Conservation (phyloP, 148 eudicot species). For the Cornus controversa region DNA sequence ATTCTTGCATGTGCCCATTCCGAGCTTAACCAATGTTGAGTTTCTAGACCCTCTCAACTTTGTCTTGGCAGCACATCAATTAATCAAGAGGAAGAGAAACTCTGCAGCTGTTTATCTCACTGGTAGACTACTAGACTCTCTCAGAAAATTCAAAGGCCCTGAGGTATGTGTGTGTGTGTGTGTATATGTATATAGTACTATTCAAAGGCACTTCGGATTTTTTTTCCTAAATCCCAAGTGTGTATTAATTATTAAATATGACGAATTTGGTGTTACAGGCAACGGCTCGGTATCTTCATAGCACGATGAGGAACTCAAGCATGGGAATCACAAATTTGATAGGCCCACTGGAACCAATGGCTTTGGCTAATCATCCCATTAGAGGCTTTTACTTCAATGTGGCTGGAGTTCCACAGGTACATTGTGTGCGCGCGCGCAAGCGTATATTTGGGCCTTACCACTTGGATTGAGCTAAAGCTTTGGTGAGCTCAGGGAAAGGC, state of each 20-base stretch:
- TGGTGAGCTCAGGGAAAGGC: too few species aligned
- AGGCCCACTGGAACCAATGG: slow-evolving; percentile 57
- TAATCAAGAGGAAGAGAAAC: slow-evolving; percentile 56
- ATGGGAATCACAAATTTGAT: slow-evolving; percentile 59
- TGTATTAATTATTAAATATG: too few species aligned
- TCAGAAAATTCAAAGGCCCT: slow-evolving; percentile 57
- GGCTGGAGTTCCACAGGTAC: slow-evolving; percentile 66
- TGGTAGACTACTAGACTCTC: slow-evolving; percentile 57
- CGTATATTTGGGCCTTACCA: too few species aligned
- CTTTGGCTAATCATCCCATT: slow-evolving; percentile 47
- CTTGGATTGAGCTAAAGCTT: too few species aligned
- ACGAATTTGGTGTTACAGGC: slow-evolving; percentile 23
- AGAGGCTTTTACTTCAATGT: slow-evolving; percentile 60
- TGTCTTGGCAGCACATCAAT: slow-evolving; percentile 41
- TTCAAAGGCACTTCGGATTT: too few species aligned
- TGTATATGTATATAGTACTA: too few species aligned
- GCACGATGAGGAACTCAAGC: slow-evolving; percentile 55
- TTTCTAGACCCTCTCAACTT: slow-evolving; percentile 40
- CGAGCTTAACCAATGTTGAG: slow-evolving; percentile 22
- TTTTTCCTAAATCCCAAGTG: too few species aligned
- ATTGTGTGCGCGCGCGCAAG: too few species aligned
- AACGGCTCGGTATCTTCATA: slow-evolving; percentile 42
- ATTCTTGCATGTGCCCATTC: slow-evolving; percentile 63
- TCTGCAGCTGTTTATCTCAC: slow-evolving; percentile 69
- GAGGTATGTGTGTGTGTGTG: too few species aligned